Conservation (phyloP, 495 filamentous ascomycete species). For the Venustampulla echinocandica region DNA sequence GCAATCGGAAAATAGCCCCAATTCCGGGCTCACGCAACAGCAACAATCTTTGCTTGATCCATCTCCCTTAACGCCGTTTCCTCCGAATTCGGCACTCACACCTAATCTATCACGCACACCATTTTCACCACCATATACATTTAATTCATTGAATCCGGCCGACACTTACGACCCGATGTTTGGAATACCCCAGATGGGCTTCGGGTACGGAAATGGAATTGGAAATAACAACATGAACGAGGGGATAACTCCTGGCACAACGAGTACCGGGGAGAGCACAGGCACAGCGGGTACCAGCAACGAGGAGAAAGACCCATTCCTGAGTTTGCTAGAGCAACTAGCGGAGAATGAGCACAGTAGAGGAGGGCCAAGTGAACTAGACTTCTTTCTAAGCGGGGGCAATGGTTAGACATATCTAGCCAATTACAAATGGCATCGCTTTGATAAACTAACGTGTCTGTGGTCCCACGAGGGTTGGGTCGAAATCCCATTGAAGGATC, state of each 20-base stretch:
- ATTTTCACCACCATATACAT: constrained; percentile 35
- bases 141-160: constrained; percentile 21
- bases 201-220: constrained; percentile 37
- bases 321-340: constrained; percentile 69
- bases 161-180: constrained; percentile 50
- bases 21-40: constrained; percentile 1
- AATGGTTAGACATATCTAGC: too few species aligned
- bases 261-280: constrained; percentile 33
- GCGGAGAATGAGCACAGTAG: constrained; percentile 60
- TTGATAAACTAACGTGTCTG: too few species aligned
- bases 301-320: constrained; percentile 68
- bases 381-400: constrained; percentile 54
- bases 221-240: constrained; percentile 24
- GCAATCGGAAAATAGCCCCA: constrained; percentile 6
- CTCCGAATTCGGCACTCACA: constrained; percentile 7
- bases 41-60: constrained; percentile 16
- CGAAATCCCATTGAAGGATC: too few species aligned
- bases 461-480: too few species aligned
- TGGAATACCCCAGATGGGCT: constrained; percentile 38
- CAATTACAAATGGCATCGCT: too few species aligned
- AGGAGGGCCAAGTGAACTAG: constrained; percentile 54
- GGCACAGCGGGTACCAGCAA: constrained; percentile 25
- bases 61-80: constrained; percentile 3
- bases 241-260: constrained; percentile 31
- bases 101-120: constrained; percentile 26